A percentile compares a stretch with the other conserved stretches of the same genome.
phyloP scores from a whole-genome alignment of 306 rosid genomes.

The Fagus crenata region DNA sequence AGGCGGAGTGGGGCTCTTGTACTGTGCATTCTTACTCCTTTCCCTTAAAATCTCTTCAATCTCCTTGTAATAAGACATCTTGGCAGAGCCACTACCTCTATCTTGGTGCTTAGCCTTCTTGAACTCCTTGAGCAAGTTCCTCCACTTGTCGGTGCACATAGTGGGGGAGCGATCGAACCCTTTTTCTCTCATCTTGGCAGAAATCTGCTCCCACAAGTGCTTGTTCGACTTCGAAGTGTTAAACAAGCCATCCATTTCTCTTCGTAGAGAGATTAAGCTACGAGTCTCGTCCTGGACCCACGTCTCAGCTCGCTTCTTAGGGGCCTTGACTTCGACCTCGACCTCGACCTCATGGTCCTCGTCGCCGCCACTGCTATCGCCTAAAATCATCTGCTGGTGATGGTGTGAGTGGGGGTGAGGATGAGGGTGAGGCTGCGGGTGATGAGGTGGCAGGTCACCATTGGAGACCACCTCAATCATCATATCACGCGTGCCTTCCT shows the following conservation, averaged over 20 bases:
- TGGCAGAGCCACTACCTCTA: constrained; percentile 72
- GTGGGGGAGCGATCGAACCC: constrained; percentile 94
- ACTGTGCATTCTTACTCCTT: constrained; percentile 58
- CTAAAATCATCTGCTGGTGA: constrained; percentile 59
- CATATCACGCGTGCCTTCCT: constrained; percentile 57
- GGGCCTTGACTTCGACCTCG: constrained; percentile 72
- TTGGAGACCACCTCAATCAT: constrained; percentile 69
- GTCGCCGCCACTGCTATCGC: constrained; percentile 68
- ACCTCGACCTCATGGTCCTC: constrained; percentile 74
- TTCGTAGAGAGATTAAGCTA: constrained; percentile 61
- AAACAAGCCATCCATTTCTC: constrained; percentile 75
- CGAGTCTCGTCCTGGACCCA: constrained; percentile 99
- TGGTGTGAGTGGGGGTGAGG: constrained; percentile 27
- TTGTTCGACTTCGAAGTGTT: constrained; percentile 89
- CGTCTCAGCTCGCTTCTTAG: constrained; percentile 94
- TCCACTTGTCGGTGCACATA: constrained; percentile 99
- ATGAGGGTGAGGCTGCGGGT: constrained; percentile 21
- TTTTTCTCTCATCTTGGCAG: constrained; percentile 78
- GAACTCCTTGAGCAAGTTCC: constrained; percentile 87
- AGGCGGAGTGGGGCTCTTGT: constrained; percentile 60
- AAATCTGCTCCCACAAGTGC: constrained; percentile 93
- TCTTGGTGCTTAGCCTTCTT: constrained; percentile 87
- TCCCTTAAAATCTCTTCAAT: constrained; percentile 83
- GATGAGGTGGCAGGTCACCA: constrained; percentile 38
- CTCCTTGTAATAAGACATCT: constrained; percentile 89